Evolutionary conservation across 768 basidiomycete species (phyloP), one percentile per base, ranked within the genome.

Genomic region (Termitomyces sp.): DNA sequence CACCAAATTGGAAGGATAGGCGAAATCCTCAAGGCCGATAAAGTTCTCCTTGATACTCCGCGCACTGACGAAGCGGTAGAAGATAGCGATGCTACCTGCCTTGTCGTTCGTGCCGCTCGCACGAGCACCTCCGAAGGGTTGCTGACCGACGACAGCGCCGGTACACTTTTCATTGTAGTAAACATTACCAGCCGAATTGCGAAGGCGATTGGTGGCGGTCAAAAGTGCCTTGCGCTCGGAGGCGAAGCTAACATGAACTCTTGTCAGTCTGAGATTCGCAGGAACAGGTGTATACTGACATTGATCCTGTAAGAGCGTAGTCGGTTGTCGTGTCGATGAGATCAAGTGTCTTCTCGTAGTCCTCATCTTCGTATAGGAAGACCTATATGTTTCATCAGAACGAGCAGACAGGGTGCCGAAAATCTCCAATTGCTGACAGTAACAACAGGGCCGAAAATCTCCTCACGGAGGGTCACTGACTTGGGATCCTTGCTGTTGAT

Each of bases 111-210:
- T 99, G 27, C 97, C 96, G 66, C 89, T 92, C 31, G 81, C 90
- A 35, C 95, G 84, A 2, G 85, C 91, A 29, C 97, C 97, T 45
- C 97, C 97, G 67, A 99, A 99, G 11, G 97, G 96, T 72, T 99
- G 95, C 69, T 98, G 95, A 9, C 94, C 96, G 33, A 98, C 94
- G 46, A 92, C 91, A n/a, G 94, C 94, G 31, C 94, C 94, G 1
- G 96, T 99, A 72, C 94, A 98, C 71, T 96, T 95, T 63, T 98
- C 95, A 70, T 98, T 98, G 75, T 94, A 93, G 76, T 99, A 99
- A 53, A 96, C 85, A 70, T 98, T 99, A 3, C 97, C 97, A 3
- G 97, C 92, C 1, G 94, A 79, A 73, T 96, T 89, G 53, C 94
- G 88, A 41, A 99, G 81, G 52, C 79, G 81, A 73, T 89, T 88